phyloP scores from a whole-genome alignment of 495 filamentous ascomycete genomes.

The Talaromyces proteolyticus region DNA sequence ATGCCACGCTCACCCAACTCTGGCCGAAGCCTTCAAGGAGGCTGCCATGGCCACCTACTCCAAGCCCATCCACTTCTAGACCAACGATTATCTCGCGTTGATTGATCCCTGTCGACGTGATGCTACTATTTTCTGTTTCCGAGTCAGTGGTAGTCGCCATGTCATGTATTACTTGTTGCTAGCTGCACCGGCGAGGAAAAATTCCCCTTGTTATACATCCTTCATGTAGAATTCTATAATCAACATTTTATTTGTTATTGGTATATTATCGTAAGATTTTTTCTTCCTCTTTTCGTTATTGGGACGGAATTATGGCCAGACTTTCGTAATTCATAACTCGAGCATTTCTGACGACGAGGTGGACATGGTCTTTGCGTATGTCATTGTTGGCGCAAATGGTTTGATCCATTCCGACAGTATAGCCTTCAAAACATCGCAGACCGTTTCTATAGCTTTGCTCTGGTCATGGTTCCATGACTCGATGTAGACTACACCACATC shows the following conservation, averaged over 20 bases:
- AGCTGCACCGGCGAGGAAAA: constrained; percentile 1
- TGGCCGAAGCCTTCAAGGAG: constrained; percentile 98
- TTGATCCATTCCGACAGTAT: constrained; percentile 56
- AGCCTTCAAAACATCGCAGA: constrained; percentile 44
- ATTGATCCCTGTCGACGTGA: not conserved
- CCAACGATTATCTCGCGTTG: not conserved
- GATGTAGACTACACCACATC: constrained; percentile 41
- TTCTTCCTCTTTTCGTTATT: not conserved
- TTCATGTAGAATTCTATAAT: constrained; percentile 28
- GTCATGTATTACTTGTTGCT: constrained; percentile 7
- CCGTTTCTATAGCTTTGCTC: constrained; percentile 43
- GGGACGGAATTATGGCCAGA: not conserved
- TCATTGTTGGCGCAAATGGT: constrained; percentile 34
- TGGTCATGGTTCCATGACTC: constrained; percentile 43
- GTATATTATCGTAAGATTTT: not conserved
- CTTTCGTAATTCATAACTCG: constrained; percentile 13
- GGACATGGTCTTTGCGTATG: constrained; percentile 25
- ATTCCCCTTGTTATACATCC: constrained; percentile 25
- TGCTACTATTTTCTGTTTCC: constrained; percentile 9
- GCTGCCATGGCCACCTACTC: constrained; percentile 96
- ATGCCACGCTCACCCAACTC: constrained; percentile 93
- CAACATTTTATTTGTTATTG: constrained; percentile 2
- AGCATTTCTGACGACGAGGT: constrained; percentile 37
- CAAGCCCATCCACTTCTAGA: constrained; percentile 94
- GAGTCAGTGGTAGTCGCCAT: constrained; percentile 12